phyloP scores from a whole-genome alignment of 1,284 basidiomycete genomes.

The Sphaerobolus stellatus region DNA sequence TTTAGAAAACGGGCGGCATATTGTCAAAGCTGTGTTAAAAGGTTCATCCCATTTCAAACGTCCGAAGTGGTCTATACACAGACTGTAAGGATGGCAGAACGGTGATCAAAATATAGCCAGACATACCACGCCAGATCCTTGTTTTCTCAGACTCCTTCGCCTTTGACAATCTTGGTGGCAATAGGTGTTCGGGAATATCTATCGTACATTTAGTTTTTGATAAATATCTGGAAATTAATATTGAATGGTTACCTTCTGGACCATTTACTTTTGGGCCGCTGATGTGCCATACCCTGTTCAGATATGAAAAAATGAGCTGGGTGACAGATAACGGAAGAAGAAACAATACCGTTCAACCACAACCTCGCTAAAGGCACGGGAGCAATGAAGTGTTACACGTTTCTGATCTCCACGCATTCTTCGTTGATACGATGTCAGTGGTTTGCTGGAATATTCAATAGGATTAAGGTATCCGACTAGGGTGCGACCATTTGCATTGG shows the following conservation, averaged over 20 bases:
- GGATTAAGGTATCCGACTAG: constrained; percentile 48
- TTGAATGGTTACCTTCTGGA: neutral
- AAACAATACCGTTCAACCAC: constrained; percentile 52
- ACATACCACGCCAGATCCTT: too few relatives aligned
- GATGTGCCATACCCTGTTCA: constrained; percentile 9
- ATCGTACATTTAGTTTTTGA: neutral
- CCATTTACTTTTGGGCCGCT: neutral
- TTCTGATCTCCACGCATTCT: constrained; percentile 43
- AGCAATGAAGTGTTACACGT: constrained; percentile 50
- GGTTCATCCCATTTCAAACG: constrained; percentile 48
- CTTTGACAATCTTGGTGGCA: neutral
- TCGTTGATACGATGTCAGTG: constrained; percentile 57
- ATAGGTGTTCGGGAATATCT: constrained; percentile 44
- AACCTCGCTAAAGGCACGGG: constrained; percentile 36
- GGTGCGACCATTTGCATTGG: constrained; percentile 34
- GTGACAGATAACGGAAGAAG: neutral
- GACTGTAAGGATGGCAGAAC: too few relatives aligned
- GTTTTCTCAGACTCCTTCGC: too few relatives aligned
- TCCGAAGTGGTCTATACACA: constrained; percentile 47
- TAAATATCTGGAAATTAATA: neutral
- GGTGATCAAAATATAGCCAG: too few relatives aligned
- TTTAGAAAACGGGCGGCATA: constrained; percentile 47
- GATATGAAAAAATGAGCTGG: neutral
- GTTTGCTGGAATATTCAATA: constrained; percentile 41
- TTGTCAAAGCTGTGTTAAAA: constrained; percentile 62